Base-by-base conservation (phyloP, 768 basidiomycete genomes). In the Imleria badia region DNA sequence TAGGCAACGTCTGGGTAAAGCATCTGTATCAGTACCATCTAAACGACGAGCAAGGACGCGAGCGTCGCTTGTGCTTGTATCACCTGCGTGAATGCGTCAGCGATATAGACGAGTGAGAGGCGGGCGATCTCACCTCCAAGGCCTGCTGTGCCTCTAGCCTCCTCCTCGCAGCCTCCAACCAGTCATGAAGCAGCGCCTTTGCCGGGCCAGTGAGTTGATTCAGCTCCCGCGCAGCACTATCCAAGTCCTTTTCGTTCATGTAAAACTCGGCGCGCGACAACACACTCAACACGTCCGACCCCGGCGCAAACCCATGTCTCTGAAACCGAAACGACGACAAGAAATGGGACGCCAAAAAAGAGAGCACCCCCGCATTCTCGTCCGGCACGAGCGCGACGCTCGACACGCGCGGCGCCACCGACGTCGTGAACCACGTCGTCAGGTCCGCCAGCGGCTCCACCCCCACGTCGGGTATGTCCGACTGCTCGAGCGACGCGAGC, bases 381-480 rank as follows among this genome's bases (percentile, higher is more conserved):
- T 96, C 91, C 3, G 97, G 97, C 3, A 98, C 93, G 45, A 99
- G 80, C 8, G 95, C 89, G n/a, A 97, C 94, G 49, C 82, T 84
- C 26, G 87, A 81, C 46, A 98, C 86, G 53, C 86, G 86, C 15
- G 94, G 94, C 2, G 84, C 83, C 41, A 99, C 90, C 30, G 85
- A 84, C 35, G 81, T 81, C 49, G 82, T 78, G 75, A 98, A 98
- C 92, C 95, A 98, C n/a, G 86, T 81, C 6, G 91, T 79, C 49
- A 99, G 83, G 62, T 94, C 89, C 0, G 91, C 85, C 63, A 98
- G 81, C 7, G 95, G 94, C 68, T 95, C 91, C 38, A 98, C 84
- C 44, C 83, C 89, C 50, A 85, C 79, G 71, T 86, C 93, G 15
- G 87, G 89, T n/a, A 79, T 81, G 38, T 86, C 90, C 33, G 82